Conservation (phyloP, 164 flowering plant species). For the Tetrastigma voinierianum region DNA sequence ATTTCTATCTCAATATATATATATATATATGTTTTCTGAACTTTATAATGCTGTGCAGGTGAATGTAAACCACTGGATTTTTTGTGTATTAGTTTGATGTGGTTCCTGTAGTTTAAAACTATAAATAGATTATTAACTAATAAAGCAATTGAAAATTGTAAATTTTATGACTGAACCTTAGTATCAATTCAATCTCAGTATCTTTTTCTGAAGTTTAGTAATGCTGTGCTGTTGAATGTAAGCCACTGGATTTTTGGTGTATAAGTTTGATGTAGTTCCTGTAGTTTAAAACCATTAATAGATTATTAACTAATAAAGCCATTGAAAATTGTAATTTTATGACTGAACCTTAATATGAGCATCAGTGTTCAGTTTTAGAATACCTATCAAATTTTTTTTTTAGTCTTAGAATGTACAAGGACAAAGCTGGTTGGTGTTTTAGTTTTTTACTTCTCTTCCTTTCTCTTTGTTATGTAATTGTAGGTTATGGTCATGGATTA, state of each 20-base stretch:
- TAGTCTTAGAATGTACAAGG: background rate
- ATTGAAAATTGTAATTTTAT: background rate
- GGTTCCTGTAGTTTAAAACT: background rate
- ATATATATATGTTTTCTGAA: no score
- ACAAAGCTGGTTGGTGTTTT: background rate
- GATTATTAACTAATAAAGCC: background rate
- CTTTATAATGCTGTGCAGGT: background rate
- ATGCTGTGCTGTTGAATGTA: background rate
- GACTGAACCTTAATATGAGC: background rate
- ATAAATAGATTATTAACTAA: background rate
- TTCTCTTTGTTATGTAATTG: background rate
- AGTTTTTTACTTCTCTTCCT: background rate
- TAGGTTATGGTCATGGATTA: constrained; percentile 94
- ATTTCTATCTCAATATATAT: no score
- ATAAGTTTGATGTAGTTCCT: background rate
- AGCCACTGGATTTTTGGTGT: background rate
- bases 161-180: background rate
- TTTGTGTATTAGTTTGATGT: background rate
- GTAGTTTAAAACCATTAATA: background rate
- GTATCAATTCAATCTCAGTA: no score
- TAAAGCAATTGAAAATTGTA: background rate
- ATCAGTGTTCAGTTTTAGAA: background rate
- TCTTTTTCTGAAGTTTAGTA: no score
- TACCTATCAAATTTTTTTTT: no score
- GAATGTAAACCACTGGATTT: background rate